These are phyloP conservation scores for Trichoderma sp. DNA, from an alignment of 2,329 filamentous ascomycete genomes.

Conservation along the genomic window DNA sequence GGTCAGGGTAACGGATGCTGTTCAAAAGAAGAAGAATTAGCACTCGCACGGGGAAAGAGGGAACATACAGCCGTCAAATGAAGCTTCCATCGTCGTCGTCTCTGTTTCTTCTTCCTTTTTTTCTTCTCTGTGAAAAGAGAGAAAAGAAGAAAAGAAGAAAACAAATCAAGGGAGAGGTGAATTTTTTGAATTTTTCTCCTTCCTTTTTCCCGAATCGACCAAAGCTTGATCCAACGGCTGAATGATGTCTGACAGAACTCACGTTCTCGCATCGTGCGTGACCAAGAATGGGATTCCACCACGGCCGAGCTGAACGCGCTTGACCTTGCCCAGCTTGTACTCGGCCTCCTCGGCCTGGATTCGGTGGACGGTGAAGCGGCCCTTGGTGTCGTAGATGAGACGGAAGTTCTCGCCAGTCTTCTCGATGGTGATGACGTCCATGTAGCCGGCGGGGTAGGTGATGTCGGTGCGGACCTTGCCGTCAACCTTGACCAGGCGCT, in stretches of 20 bases:
- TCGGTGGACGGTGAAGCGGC: slow-evolving; percentile 99
- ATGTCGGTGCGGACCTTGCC: slow-evolving; percentile 98
- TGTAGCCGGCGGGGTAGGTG: slow-evolving; percentile 97
- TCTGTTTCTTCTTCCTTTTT: background rate
- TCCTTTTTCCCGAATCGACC: slow-evolving; percentile 56
- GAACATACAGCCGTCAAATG: slow-evolving; percentile 58
- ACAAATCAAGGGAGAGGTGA: slow-evolving; percentile 23
- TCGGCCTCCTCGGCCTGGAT: slow-evolving; percentile 98
- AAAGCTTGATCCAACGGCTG: slow-evolving; percentile 99
- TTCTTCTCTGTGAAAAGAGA: background rate
- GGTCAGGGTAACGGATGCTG: slow-evolving; percentile 99
- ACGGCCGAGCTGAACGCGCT: slow-evolving; percentile 98
- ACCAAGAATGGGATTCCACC: slow-evolving; percentile 99
- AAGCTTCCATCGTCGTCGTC: slow-evolving; percentile 36
- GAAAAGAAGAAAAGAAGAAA: background rate
- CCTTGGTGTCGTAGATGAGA: slow-evolving; percentile 99
- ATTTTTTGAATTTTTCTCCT: slow-evolving; percentile 22
- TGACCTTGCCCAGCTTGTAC: slow-evolving; percentile 99
- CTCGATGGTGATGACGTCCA: slow-evolving; percentile 99
- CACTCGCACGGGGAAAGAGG: slow-evolving; percentile 43
- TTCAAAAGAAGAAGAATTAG: slow-evolving; percentile 25
- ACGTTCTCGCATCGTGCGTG: slow-evolving; percentile 99
- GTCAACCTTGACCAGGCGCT: slow-evolving; percentile 99
- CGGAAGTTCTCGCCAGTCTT: slow-evolving; percentile 99
- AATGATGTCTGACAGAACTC: slow-evolving; percentile 97